Evolutionary conservation across 192 early-diverging fungal genomes (phyloP).

Genomic region (Pecoramyces ruminantium): DNA sequence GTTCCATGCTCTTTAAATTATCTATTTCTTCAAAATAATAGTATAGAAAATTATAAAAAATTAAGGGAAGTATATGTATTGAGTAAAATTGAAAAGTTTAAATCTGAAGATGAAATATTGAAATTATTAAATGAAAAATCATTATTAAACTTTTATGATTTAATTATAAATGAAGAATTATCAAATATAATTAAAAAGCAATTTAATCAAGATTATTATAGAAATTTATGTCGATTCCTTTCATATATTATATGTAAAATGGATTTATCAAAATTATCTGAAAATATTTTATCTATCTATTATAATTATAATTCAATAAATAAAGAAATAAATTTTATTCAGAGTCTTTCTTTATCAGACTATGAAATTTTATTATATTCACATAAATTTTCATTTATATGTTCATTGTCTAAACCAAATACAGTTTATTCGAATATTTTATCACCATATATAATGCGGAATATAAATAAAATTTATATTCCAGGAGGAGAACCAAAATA

Average conservation of each 20-base stretch:
- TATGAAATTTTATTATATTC: not conserved
- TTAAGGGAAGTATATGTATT: not conserved
- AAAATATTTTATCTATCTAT: not conserved
- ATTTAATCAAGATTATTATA: not conserved
- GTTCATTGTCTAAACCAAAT: not conserved
- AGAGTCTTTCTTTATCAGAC: not conserved
- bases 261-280: not conserved
- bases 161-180: not conserved
- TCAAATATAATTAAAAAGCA: not conserved
- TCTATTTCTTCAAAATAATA: not conserved
- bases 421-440: not conserved
- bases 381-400: not conserved
- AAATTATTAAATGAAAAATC: not conserved
- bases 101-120: not conserved
- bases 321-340: not conserved
- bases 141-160: not conserved
- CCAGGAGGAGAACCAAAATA: not conserved
- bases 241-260: not conserved
- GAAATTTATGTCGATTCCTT: not conserved
- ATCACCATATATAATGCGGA: not conserved
- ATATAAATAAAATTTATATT: not conserved
- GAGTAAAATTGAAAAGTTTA: not conserved
- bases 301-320: not conserved
- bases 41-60: not conserved
- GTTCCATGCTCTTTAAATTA: not conserved